Evolutionary conservation across 371 early-diverging fungal species (phyloP).

Genomic region (Funneliformis caledonium): DNA sequence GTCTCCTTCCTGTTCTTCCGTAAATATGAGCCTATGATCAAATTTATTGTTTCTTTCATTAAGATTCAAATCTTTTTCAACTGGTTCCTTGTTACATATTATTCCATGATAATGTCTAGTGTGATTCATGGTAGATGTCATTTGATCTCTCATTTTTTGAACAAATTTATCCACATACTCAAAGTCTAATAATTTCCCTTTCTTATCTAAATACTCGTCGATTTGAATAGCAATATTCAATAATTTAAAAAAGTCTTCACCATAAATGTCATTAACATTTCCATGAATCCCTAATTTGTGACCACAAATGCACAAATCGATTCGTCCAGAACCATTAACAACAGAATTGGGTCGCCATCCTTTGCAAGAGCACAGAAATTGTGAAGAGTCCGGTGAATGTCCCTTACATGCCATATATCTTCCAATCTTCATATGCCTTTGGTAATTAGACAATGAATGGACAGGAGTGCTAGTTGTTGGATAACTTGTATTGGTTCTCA

Average conservation of each 20-base stretch:
- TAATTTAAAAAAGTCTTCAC: slow-evolving; percentile 3
- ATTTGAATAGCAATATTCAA: neutral
- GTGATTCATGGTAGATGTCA: neutral
- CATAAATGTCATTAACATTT: neutral
- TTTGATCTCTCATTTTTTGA: neutral
- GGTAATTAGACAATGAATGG: neutral
- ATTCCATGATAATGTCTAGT: neutral
- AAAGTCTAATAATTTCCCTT: neutral
- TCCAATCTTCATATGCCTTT: slow-evolving; percentile 10
- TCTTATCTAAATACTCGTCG: neutral
- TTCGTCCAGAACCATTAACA: neutral
- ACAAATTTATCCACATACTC: slow-evolving; percentile 6
- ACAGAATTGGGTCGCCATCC: slow-evolving; percentile 7
- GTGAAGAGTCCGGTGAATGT: neutral
- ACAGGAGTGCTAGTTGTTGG: neutral
- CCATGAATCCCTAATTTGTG: neutral
- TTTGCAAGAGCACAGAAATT: neutral
- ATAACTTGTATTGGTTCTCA: neutral
- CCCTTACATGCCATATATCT: neutral
- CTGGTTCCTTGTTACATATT: neutral
- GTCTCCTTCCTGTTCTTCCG: neutral
- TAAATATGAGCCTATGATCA: neutral
- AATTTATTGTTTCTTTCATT: neutral
- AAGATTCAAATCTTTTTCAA: neutral
- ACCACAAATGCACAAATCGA: slow-evolving; percentile 9